A percentile compares a stretch with the other conserved stretches of the same genome.
These are phyloP conservation scores for Fomitiporia mediterranea DNA, from an alignment of 1,284 basidiomycete genomes.

Conservation along the genomic window DNA sequence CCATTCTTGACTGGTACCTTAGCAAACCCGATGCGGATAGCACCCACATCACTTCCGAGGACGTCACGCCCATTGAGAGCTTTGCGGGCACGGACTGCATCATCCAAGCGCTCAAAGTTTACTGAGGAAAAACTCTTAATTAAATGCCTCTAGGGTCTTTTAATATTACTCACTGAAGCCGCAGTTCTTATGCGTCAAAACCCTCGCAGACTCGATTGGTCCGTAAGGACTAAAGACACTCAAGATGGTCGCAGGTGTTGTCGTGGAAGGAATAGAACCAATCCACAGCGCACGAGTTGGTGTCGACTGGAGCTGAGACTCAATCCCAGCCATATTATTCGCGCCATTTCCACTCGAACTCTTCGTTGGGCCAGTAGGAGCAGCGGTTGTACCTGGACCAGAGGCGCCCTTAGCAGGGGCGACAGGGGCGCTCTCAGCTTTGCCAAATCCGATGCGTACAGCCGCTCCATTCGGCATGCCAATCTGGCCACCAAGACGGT, in stretches of 20 bases:
- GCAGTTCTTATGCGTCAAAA: constrained; percentile 95
- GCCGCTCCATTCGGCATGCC: constrained; percentile 90
- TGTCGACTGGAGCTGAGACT: constrained; percentile 78
- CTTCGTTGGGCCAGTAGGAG: constrained; percentile 53
- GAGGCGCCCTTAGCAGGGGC: constrained; percentile 77
- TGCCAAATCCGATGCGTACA: constrained; percentile 96
- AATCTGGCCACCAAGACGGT: constrained; percentile 90
- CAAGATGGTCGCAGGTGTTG: constrained; percentile 88
- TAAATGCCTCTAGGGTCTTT: constrained; percentile 17
- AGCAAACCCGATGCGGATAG: constrained; percentile 94
- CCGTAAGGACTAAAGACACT: constrained; percentile 95
- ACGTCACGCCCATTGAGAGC: constrained; percentile 94
- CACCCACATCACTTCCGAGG: constrained; percentile 90
- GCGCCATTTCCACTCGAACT: constrained; percentile 45
- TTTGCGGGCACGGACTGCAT: constrained; percentile 91
- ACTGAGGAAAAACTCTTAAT: constrained; percentile 40
- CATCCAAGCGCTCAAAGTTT: constrained; percentile 96
- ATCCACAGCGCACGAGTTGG: constrained; percentile 95
- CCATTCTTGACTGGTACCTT: constrained; percentile 89
- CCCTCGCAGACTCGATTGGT: constrained; percentile 93
- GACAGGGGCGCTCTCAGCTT: constrained; percentile 89
- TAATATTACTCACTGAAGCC: constrained; percentile 76
- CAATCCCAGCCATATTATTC: constrained; percentile 58
- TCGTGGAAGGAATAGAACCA: constrained; percentile 90
- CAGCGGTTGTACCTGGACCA: constrained; percentile 52